Evolutionary conservation across 2,329 filamentous ascomycete genomes (phyloP), one percentile per base, ranked within the genome.

Genomic region (Trichoderma lentiforme): DNA sequence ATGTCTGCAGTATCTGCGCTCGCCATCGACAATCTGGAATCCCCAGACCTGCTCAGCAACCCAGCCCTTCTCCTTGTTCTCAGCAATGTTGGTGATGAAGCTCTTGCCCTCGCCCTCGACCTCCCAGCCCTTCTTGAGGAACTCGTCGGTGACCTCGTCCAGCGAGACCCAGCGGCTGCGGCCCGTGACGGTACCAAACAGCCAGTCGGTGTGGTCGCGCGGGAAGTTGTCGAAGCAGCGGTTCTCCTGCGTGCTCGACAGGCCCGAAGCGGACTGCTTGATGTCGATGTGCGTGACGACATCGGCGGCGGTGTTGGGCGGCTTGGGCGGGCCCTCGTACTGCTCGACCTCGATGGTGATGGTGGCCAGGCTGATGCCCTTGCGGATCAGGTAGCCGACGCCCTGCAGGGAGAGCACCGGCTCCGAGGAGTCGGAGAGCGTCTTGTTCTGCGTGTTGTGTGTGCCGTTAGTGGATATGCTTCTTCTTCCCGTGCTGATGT

Each of bases 161-260:
- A 82, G 78, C 12, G 76, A 78, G 72, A 88, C 75, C 79, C 86
- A 90, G 60, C 84, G 82, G 57, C 86, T 88, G 73, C 85, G 86
- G 71, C 92, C 93, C 66, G 84, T 84, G 74, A 96, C 87, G 70
- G 82, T 83, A 72, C 94, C 94, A 80, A 97, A 97, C 75, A 97
- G 88, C 85, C 90, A 91, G 84, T 97, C 94, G 28, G 83, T 84
- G 84, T 95, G 93, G 74, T 88, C 87, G 76, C 91, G 90, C 75
- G 76, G 80, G 69, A 76, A 76, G 79, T 81, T 78, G 83, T 90
- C 87, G 67, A 87, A 77, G 78, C 84, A 86, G 72, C 88, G 87
- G 74, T 81, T 80, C 85, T 90, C 88, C 56, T 83, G 78, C 64
- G 84, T 94, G 76, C 89, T 90, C 78, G 88, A 88, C 74, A 97